Conservation (phyloP, 495 filamentous ascomycete genomes). For the Neurospora tetrasperma region DNA sequence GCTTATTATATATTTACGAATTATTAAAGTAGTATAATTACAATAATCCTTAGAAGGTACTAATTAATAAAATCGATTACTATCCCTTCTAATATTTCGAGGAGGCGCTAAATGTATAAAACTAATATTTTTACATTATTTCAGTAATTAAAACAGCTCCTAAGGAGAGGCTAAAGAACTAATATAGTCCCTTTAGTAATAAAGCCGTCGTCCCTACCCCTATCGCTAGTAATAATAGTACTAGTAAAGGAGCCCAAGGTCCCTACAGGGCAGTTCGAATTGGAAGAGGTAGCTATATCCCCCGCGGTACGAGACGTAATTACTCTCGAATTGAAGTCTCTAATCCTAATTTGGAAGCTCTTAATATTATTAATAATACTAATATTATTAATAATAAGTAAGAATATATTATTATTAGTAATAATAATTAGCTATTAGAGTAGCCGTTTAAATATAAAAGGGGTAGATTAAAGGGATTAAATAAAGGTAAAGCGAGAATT, state of each 20-base stretch:
- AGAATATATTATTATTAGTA: background rate
- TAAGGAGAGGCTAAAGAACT: background rate
- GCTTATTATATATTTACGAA: background rate
- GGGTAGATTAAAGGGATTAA: background rate
- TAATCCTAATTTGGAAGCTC: background rate
- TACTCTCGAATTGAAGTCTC: background rate
- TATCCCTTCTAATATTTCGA: background rate
- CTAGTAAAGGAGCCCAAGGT: no score
- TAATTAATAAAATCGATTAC: background rate
- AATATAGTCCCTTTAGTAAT: background rate
- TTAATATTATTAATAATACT: background rate
- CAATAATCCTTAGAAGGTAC: background rate
- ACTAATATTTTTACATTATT: background rate
- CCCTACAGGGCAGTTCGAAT: background rate
- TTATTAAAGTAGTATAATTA: background rate
- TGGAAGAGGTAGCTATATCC: background rate
- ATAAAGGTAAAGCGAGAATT: background rate
- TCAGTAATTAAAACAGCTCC: background rate
- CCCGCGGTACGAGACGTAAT: background rate
- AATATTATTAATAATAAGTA: background rate
- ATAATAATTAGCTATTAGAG: background rate
- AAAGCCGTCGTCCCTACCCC: background rate
- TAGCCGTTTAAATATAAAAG: background rate
- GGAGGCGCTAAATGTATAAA: background rate
- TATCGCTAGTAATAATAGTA: no score